These are phyloP conservation scores for Xerophyta viscosa DNA, from an alignment of 106 monocot genomes.

Conservation along the genomic window DNA sequence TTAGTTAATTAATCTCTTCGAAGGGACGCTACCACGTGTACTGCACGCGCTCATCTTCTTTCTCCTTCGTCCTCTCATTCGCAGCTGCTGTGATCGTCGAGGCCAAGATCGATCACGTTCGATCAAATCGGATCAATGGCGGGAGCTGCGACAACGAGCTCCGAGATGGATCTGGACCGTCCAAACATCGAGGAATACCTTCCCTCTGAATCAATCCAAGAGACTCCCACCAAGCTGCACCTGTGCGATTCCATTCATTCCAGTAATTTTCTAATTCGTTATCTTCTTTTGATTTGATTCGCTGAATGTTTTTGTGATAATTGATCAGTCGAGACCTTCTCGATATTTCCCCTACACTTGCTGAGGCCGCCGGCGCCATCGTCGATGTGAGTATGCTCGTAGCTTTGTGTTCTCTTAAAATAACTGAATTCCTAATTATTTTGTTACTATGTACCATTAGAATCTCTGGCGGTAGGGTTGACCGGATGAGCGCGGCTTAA, in stretches of 20 bases:
- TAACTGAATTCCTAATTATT: neutral
- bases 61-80: too few relatives aligned
- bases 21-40: too few relatives aligned
- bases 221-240: conserved; percentile 39
- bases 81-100: too few relatives aligned
- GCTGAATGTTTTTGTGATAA: too few relatives aligned
- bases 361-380: conserved; percentile 73
- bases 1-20: too few relatives aligned
- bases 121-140: too few relatives aligned
- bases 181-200: conserved; percentile 80
- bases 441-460: too few relatives aligned
- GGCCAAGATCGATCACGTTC: too few relatives aligned
- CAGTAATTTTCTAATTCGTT: neutral
- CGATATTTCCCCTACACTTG: conserved; percentile 64
- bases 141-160: conserved; percentile 20
- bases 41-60: too few relatives aligned
- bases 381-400: conserved; percentile 40
- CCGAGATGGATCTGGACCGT: conserved; percentile 56
- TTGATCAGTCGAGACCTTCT: conserved; percentile 58
- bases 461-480: too few relatives aligned
- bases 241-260: conserved; percentile 14
- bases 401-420: neutral
- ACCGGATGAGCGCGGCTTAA: too few relatives aligned
- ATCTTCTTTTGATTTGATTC: too few relatives aligned
- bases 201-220: conserved; percentile 42